phyloP scores from a whole-genome alignment of 768 basidiomycete species.

The Mycena epipterygia region DNA sequence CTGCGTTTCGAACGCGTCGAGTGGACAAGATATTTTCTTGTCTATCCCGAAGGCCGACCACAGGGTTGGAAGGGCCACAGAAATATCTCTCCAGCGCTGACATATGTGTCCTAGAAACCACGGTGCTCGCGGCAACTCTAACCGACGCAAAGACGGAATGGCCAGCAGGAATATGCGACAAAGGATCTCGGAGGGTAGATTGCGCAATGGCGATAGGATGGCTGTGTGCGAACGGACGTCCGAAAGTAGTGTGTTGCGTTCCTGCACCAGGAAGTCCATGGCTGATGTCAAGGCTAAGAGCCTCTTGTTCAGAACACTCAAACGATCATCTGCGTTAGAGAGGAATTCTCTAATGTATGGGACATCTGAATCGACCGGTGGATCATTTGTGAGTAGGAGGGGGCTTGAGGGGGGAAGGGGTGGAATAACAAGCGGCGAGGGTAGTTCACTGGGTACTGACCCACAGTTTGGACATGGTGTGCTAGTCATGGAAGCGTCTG shows the following conservation, averaged over 20 bases:
- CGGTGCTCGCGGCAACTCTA: background rate
- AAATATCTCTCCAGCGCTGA: background rate
- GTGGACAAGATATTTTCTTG: too few relatives aligned
- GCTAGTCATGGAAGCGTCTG: too few relatives aligned
- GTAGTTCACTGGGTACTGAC: too few relatives aligned
- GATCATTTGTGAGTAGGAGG: background rate
- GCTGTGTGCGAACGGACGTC: background rate
- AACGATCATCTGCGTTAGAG: background rate
- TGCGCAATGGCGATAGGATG: background rate
- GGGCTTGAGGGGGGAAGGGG: background rate
- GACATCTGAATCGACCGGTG: background rate
- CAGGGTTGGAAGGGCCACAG: background rate
- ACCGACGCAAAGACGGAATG: background rate
- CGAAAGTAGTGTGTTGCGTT: background rate
- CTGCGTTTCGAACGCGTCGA: background rate
- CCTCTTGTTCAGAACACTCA: background rate
- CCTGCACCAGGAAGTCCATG: background rate
- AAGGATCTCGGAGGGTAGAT: background rate
- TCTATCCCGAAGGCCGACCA: conserved; percentile 1
- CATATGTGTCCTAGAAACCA: background rate
- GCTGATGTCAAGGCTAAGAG: background rate
- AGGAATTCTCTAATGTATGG: background rate
- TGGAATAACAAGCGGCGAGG: too few relatives aligned
- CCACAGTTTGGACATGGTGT: too few relatives aligned
- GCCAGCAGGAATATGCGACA: background rate